Percentiles rank a stretch among this genome's conserved stretches.
phyloP scores from a whole-genome alignment of 257 asterid species.

The Solanum peruvianum region DNA sequence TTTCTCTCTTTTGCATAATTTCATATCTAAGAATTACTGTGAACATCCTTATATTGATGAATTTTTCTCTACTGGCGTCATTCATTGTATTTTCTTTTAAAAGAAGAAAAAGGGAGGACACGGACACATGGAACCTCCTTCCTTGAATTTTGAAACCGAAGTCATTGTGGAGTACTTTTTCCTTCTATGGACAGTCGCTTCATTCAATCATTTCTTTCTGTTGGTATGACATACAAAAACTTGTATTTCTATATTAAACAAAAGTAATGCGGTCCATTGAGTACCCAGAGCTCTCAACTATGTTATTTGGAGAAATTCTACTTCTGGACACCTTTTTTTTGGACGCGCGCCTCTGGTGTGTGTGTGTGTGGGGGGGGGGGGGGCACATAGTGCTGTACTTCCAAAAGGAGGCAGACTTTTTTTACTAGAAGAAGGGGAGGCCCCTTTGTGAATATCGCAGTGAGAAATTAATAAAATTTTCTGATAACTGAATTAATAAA shows the following conservation, averaged over 20 bases:
- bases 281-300: not conserved
- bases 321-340: not conserved
- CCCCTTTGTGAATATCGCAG: not conserved
- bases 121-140: not conserved
- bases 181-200: not conserved
- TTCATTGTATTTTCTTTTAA: not conserved
- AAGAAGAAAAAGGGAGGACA: not conserved
- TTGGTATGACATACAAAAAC: not conserved
- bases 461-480: not conserved
- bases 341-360: not conserved
- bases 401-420: not conserved
- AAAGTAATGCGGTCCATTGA: not conserved
- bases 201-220: not conserved
- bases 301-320: not conserved
- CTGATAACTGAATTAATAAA: not conserved
- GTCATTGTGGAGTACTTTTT: not conserved
- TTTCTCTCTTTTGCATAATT: not conserved
- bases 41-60: not conserved
- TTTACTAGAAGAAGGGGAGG: not conserved
- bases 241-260: not conserved
- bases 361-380: not conserved
- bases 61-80: not conserved
- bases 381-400: not conserved
- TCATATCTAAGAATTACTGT: not conserved
- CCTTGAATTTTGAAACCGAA: not conserved